Evolutionary conservation across 441 rosid species (phyloP).

Genomic region (Rhodomyrtus psidioides): DNA sequence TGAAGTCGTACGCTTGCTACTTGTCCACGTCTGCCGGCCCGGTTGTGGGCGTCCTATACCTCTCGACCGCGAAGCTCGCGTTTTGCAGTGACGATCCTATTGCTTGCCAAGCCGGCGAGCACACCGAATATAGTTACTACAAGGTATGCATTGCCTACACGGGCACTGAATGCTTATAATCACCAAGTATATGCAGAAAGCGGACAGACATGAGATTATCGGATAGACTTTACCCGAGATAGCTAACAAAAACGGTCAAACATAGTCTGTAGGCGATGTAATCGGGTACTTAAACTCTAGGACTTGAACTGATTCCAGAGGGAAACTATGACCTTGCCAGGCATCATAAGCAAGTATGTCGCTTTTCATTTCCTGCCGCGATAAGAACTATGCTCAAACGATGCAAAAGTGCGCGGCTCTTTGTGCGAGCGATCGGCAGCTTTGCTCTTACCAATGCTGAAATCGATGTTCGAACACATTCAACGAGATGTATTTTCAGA

Average conservation of each 20-base stretch:
- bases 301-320: background rate
- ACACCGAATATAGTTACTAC: constrained; percentile 45
- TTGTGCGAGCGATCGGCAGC: background rate
- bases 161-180: background rate
- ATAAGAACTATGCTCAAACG: background rate
- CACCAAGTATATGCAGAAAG: background rate
- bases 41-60: constrained; percentile 49
- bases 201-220: background rate
- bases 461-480: background rate
- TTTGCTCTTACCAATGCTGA: background rate
- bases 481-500: background rate
- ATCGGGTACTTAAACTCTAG: background rate
- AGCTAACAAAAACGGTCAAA: background rate
- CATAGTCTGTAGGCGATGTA: background rate
- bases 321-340: background rate
- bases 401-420: background rate
- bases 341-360: background rate
- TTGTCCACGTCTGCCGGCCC: constrained; percentile 67
- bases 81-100: constrained; percentile 55
- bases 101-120: constrained; percentile 42
- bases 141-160: constrained; percentile 22
- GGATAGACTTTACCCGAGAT: background rate
- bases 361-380: background rate
- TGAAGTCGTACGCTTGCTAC: constrained; percentile 53
- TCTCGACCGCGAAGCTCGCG: constrained; percentile 39